Evolutionary conservation across 495 filamentous ascomycete species (phyloP), one percentile per base, ranked within the genome.

Genomic region (Mytilinidion resinicola): DNA sequence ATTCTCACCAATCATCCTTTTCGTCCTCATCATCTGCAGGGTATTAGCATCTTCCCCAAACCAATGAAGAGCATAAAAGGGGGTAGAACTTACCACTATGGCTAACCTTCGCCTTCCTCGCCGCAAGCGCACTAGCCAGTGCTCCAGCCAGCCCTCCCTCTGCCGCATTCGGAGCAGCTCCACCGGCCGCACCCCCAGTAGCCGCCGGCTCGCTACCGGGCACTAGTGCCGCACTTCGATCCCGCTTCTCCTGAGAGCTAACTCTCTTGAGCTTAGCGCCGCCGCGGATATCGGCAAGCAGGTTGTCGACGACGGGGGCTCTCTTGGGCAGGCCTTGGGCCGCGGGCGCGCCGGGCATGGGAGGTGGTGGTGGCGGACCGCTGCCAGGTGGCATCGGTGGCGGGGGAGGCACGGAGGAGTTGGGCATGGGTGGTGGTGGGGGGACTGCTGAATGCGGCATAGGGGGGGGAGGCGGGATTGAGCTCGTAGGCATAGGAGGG

Each of bases 41-140:
- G 38, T 37, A 12, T 21, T 48, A 62, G 57, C 60, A 59, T 21
- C 34, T 19, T 47, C 33, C n/a, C 33, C 25, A 57, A 25, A 19
- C 1, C 4, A 35, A 25, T 33, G 34, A 38, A 51, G 33, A 8
- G 11, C 36, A 12, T 12, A 11, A 4, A 12, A 15, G 5, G 37
- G 33, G 15, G 3, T 11, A 59, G 10, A 55, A 85, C 90, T 81
- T 85, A 96, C 91, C 91, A 76, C 88, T 93, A 68, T 84, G 81
- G 70, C 87, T 86, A 67, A 95, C 91, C 77, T 91, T 92, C 74
- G 87, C 80, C 75, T 95, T 95, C 74, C 91, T 77, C 74, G 82
- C 83, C 57, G 88, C 87, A 57, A 96, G 74, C 51, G 90, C 90
- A 72, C 85, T 86, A 19, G 88, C 88, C 78, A 96, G 78, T 15